Conservation (phyloP, 768 basidiomycete genomes). For the Astraeus odoratus region DNA sequence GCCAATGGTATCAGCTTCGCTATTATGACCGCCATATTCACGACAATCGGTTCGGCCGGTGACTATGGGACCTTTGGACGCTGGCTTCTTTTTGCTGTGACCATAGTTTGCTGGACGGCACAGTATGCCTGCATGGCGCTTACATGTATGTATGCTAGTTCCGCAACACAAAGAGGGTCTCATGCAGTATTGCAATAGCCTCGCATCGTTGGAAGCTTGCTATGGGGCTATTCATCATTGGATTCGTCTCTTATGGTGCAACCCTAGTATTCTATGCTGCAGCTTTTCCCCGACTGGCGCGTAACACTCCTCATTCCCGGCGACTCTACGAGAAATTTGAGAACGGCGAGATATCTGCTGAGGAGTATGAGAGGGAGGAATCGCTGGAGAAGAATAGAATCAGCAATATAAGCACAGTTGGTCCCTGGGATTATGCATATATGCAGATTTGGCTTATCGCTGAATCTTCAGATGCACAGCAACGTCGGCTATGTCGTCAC, state of each 20-base stretch:
- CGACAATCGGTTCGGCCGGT: conserved; percentile 52
- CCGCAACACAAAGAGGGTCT: no score
- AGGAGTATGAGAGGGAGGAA: conserved; percentile 68
- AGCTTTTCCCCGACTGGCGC: conserved; percentile 71
- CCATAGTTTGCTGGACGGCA: conserved; percentile 71
- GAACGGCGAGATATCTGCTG: conserved; percentile 48
- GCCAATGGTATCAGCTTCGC: conserved; percentile 74
- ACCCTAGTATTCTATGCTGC: conserved; percentile 80
- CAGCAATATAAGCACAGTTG: conserved; percentile 76
- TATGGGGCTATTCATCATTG: conserved; percentile 74
- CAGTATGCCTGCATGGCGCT: conserved; percentile 74
- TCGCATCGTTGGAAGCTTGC: conserved; percentile 66
- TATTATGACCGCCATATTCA: conserved; percentile 75
- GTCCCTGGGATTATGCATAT: conserved; percentile 10
- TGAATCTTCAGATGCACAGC: conserved; percentile 50
- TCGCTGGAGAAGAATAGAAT: conserved; percentile 80
- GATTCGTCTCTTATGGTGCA: conserved; percentile 73
- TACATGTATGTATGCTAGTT: conserved; percentile 44
- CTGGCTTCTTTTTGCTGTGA: conserved; percentile 68
- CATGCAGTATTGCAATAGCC: conserved; percentile 28
- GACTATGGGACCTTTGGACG: conserved; percentile 52
- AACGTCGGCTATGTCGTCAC: conserved; percentile 70
- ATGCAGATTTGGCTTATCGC: neutral
- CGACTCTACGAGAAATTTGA: conserved; percentile 49
- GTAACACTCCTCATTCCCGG: conserved; percentile 64